Percentiles rank a stretch among this genome's conserved stretches.
These are phyloP conservation scores for Colletotrichum aenigma DNA, from an alignment of 2,329 filamentous ascomycete species.

Conservation along the genomic window DNA sequence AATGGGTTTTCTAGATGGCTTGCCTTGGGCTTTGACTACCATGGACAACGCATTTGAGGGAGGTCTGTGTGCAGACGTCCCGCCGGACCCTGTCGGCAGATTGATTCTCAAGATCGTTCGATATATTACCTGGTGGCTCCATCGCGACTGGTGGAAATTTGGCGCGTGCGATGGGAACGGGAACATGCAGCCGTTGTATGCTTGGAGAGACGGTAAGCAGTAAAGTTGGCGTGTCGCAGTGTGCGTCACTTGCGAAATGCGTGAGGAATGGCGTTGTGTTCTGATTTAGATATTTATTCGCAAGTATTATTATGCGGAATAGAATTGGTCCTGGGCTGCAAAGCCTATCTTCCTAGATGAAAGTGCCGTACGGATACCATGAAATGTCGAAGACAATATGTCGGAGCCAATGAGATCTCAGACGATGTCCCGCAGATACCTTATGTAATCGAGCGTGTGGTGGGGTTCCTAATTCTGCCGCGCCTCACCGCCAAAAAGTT, in stretches of 20 bases:
- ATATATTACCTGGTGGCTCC: conserved; percentile 23
- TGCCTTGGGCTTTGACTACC: conserved; percentile 21
- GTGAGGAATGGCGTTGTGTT: not conserved
- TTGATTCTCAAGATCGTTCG: conserved; percentile 21
- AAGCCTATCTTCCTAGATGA: not conserved
- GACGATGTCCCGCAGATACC: not conserved
- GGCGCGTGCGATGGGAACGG: conserved; percentile 25
- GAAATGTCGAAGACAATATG: not conserved
- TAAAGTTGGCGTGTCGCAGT: not conserved
- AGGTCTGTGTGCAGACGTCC: conserved; percentile 32
- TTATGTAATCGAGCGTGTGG: not conserved
- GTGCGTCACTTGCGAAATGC: not conserved
- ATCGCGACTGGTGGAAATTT: conserved; percentile 29
- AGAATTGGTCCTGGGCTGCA: not conserved
- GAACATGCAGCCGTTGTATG: conserved; percentile 27
- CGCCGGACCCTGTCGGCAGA: conserved; percentile 15
- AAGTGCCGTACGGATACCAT: not conserved
- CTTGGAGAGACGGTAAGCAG: conserved; percentile 13
- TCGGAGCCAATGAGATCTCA: not conserved
- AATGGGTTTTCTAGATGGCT: conserved; percentile 19
- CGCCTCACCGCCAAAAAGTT: conserved; percentile 23
- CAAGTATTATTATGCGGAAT: not conserved
- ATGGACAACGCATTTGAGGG: conserved; percentile 27
- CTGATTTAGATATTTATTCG: not conserved
- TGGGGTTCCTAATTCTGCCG: conserved; percentile 19